phyloP scores from a whole-genome alignment of 495 filamentous ascomycete genomes.

The Hypoxylon cercidicola region DNA sequence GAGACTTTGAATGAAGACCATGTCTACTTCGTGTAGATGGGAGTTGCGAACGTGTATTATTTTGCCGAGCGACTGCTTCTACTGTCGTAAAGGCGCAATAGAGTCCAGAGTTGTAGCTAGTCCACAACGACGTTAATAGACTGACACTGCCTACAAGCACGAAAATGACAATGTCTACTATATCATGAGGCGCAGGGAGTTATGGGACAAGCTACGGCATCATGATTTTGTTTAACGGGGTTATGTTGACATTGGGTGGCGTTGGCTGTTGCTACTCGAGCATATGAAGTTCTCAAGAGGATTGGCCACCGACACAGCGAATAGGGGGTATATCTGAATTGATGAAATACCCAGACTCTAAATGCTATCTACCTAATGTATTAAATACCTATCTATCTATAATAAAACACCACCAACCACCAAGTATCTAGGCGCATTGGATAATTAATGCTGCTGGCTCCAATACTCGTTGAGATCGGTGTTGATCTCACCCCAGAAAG shows the following conservation, averaged over 20 bases:
- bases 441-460: not conserved
- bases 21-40: not conserved
- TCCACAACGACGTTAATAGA: no score
- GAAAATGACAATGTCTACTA: no score
- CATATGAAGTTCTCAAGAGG: slow-evolving; percentile 24
- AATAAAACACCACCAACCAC: no score
- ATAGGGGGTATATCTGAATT: not conserved
- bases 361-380: no score
- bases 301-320: slow-evolving; percentile 32
- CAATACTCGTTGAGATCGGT: slow-evolving; percentile 28
- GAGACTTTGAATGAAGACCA: not conserved
- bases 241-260: slow-evolving; percentile 42
- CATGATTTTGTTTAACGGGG: slow-evolving; percentile 65
- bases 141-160: no score
- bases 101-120: no score
- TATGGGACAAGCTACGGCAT: slow-evolving; percentile 63
- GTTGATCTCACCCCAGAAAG: slow-evolving; percentile 48
- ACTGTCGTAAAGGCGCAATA: no score
- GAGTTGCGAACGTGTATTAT: not conserved
- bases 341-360: no score
- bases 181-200: no score
- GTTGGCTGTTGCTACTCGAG: slow-evolving; percentile 27
- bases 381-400: no score
- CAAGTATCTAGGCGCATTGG: not conserved
- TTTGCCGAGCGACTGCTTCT: no score